These are phyloP conservation scores for Lasiosphaeriaceae sp. DNA, from an alignment of 495 filamentous ascomycete species.

Conservation along the genomic window DNA sequence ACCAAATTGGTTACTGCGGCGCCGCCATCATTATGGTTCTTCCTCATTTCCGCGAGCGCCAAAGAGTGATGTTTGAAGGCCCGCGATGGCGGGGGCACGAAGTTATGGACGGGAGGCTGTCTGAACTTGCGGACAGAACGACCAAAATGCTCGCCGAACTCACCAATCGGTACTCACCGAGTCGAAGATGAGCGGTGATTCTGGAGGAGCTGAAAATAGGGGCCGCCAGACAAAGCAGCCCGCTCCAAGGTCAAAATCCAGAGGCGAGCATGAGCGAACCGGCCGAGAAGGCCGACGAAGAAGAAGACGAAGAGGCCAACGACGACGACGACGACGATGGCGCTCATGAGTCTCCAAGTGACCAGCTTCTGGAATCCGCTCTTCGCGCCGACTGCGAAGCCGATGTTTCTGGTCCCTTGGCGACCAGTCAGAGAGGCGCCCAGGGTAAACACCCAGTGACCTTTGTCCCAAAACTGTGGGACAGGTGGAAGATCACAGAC, in stretches of 20 bases:
- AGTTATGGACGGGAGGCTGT: constrained; percentile 5
- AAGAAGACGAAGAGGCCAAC: neutral
- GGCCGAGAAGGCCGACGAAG: neutral
- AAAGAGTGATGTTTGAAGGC: constrained; percentile 2
- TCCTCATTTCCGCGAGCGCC: constrained; percentile 18
- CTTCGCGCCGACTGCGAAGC: constrained; percentile 22
- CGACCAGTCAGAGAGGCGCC: no score
- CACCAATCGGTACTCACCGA: constrained; percentile 15
- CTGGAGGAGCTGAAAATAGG: constrained; percentile 21
- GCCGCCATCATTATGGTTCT: constrained; percentile 9
- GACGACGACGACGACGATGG: neutral
- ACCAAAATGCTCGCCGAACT: constrained; percentile 6
- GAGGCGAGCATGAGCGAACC: neutral
- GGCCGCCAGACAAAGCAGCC: constrained; percentile 4
- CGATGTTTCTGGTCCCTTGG: neutral
- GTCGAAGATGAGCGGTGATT: constrained; percentile 16
- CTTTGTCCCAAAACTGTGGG: constrained; percentile 9
- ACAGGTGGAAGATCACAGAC: constrained; percentile 21
- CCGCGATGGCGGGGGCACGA: neutral
- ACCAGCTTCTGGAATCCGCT: constrained; percentile 19
- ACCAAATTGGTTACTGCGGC: constrained; percentile 19
- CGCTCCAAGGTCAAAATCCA: neutral
- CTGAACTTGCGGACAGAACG: constrained; percentile 9
- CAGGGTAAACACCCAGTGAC: no score
- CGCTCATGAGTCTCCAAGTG: constrained; percentile 7